Evolutionary conservation across 2,329 filamentous ascomycete species (phyloP).

Genomic region (Setomelanomma holmii): DNA sequence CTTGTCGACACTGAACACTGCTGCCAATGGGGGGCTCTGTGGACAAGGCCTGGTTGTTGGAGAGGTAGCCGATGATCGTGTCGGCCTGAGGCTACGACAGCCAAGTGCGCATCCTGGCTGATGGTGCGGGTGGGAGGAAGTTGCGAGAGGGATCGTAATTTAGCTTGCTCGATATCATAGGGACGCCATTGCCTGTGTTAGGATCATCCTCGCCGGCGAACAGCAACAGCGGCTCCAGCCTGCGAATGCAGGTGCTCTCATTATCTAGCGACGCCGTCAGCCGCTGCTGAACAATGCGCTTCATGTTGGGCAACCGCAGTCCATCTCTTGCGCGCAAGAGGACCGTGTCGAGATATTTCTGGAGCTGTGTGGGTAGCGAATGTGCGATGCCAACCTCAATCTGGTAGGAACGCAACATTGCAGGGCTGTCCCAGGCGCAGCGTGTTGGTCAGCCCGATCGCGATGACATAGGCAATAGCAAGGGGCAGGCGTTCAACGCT

Average conservation of each 20-base stretch:
- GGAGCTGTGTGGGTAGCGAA: constrained; percentile 1
- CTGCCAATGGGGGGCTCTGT: constrained; percentile 6
- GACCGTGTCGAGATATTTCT: constrained; percentile 8
- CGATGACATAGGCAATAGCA: constrained; percentile 5
- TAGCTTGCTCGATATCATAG: constrained; percentile 12
- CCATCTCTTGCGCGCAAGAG: constrained; percentile 7
- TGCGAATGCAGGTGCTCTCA: constrained; percentile 12
- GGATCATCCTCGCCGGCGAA: constrained; percentile 15
- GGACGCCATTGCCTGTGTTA: constrained; percentile 2
- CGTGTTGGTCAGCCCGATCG: constrained; percentile 11
- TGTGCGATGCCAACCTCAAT: constrained; percentile 6
- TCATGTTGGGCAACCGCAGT: constrained; percentile 12
- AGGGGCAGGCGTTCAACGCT: not conserved
- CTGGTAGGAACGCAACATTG: constrained; percentile 6
- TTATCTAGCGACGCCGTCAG: constrained; percentile 13
- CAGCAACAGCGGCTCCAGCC: constrained; percentile 10
- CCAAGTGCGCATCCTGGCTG: constrained; percentile 3
- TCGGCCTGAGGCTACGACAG: constrained; percentile 11
- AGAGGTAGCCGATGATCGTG: constrained; percentile 13
- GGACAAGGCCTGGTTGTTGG: constrained; percentile 10
- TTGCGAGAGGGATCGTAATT: constrained; percentile 5
- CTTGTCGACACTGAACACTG: constrained; percentile 8
- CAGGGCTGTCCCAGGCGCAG: constrained; percentile 9
- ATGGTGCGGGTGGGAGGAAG: constrained; percentile 7
- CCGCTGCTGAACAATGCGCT: constrained; percentile 12